A percentile compares a stretch with the other conserved stretches of the same genome.
Evolutionary conservation across 2,329 filamentous ascomycete genomes (phyloP).

Genomic region (Aspergillus novoparasiticus): DNA sequence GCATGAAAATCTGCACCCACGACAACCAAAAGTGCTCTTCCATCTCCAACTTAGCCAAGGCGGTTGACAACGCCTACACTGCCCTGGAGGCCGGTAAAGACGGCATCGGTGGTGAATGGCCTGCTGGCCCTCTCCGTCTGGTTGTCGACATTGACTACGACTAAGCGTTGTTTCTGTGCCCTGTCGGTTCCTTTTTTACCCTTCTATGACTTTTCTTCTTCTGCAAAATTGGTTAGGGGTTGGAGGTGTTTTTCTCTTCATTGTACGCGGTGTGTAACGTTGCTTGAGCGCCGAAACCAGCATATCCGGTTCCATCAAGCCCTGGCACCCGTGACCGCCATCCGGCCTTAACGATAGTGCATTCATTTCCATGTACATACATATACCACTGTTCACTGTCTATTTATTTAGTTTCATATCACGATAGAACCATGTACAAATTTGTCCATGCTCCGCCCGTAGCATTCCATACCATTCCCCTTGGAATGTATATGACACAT

Average conservation of each 20-base stretch:
- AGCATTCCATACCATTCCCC: neutral
- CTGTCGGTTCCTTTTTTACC: constrained; percentile 10
- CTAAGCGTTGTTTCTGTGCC: constrained; percentile 14
- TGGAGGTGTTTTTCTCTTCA: constrained; percentile 15
- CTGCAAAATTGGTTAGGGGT: constrained; percentile 16
- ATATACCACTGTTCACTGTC: constrained; percentile 11
- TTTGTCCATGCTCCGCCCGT: neutral
- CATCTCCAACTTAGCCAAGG: constrained; percentile 27
- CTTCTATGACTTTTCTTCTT: constrained; percentile 12
- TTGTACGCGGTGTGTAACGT: neutral
- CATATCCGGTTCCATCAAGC: neutral
- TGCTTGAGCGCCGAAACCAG: neutral
- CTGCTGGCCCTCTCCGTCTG: constrained; percentile 35
- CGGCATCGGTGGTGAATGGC: constrained; percentile 33
- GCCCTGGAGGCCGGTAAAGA: constrained; percentile 27
- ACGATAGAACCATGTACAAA: constrained; percentile 1
- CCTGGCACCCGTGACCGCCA: constrained; percentile 3
- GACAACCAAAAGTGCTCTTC: constrained; percentile 31
- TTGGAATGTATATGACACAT: neutral
- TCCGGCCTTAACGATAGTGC: constrained; percentile 7
- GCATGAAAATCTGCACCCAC: constrained; percentile 41
- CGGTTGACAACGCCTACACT: constrained; percentile 38
- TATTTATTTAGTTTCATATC: constrained; percentile 3
- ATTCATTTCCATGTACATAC: constrained; percentile 13
- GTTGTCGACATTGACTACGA: constrained; percentile 33